A percentile compares a stretch with the other conserved stretches of the same genome.
These are phyloP conservation scores for Ceratocystis ficicola DNA, from an alignment of 2,329 filamentous ascomycete genomes.

Conservation along the genomic window DNA sequence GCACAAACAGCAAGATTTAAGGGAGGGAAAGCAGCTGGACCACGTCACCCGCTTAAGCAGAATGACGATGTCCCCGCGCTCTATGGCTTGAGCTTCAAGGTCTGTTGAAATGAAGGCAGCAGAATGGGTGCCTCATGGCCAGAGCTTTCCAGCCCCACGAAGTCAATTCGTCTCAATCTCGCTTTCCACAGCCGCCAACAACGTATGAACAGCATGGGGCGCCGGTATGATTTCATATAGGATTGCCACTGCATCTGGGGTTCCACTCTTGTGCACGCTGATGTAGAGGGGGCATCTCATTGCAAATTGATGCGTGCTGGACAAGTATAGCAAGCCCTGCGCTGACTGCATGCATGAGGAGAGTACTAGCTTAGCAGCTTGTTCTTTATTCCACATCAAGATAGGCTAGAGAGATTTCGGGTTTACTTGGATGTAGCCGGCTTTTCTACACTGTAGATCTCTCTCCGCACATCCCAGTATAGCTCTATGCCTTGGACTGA, in stretches of 20 bases:
- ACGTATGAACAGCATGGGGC: too few species aligned
- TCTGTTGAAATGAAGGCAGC: neutral
- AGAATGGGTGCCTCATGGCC: neutral
- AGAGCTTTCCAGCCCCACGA: conserved; percentile 6
- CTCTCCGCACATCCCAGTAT: neutral
- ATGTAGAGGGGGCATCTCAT: neutral
- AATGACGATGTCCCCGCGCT: neutral
- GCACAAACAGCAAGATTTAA: neutral
- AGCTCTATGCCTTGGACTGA: neutral
- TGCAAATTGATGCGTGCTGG: neutral
- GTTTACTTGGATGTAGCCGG: too few species aligned
- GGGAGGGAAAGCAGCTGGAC: neutral
- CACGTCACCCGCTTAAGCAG: neutral
- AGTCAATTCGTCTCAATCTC: neutral
- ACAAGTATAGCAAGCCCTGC: neutral
- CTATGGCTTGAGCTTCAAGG: conserved; percentile 5
- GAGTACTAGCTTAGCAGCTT: neutral
- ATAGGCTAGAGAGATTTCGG: too few species aligned
- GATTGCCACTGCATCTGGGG: neutral
- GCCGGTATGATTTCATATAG: neutral
- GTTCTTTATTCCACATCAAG: neutral
- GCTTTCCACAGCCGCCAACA: neutral
- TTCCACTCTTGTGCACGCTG: neutral
- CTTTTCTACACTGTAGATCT: neutral
- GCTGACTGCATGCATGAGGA: neutral